A percentile compares a stretch with the other conserved stretches of the same genome.
Evolutionary conservation across 805 yeast genomes (phyloP).

Genomic region (Teunomyces tritomae): DNA sequence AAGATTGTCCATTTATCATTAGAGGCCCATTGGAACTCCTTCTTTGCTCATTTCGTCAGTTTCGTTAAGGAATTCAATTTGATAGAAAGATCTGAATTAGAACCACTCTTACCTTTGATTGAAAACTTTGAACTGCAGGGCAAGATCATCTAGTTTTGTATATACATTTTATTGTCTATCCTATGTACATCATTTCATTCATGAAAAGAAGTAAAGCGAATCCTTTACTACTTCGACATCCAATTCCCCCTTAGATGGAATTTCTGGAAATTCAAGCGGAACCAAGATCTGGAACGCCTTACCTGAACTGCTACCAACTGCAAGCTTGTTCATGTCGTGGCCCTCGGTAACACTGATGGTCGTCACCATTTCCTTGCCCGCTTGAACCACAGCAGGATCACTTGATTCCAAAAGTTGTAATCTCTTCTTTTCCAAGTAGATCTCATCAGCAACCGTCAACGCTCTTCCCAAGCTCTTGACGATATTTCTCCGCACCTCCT

Average conservation of each 20-base stretch:
- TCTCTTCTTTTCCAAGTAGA: slow-evolving; percentile 66
- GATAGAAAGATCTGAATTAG: slow-evolving; percentile 74
- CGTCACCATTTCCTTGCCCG: slow-evolving; percentile 60
- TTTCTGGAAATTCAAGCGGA: slow-evolving; percentile 67
- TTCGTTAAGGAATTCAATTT: slow-evolving; percentile 82
- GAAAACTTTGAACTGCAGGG: slow-evolving; percentile 84
- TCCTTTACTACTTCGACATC: slow-evolving; percentile 71
- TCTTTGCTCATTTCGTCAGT: slow-evolving; percentile 90
- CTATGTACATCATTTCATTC: slow-evolving; percentile 5
- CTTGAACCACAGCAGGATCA: slow-evolving; percentile 45
- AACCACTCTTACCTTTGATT: slow-evolving; percentile 74
- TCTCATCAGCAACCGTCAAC: slow-evolving; percentile 68
- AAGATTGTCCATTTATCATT: slow-evolving; percentile 85
- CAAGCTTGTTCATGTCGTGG: slow-evolving; percentile 23
- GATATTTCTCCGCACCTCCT: slow-evolving; percentile 47
- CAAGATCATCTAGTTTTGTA: slow-evolving; percentile 49
- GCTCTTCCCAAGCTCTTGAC: slow-evolving; percentile 50
- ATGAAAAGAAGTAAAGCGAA: slow-evolving; percentile 76
- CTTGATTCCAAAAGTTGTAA: slow-evolving; percentile 50
- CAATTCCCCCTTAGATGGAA: slow-evolving; percentile 80
- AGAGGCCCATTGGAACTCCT: slow-evolving; percentile 98
- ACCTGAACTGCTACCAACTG: slow-evolving; percentile 19
- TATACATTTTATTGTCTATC: slow-evolving; percentile 3
- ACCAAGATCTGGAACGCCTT: slow-evolving; percentile 48
- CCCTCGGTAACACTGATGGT: slow-evolving; percentile 58